A percentile compares a stretch with the other conserved stretches of the same genome.
phyloP scores from a whole-genome alignment of 2,329 filamentous ascomycete species.

The Phaeosphaeriaceae sp. region DNA sequence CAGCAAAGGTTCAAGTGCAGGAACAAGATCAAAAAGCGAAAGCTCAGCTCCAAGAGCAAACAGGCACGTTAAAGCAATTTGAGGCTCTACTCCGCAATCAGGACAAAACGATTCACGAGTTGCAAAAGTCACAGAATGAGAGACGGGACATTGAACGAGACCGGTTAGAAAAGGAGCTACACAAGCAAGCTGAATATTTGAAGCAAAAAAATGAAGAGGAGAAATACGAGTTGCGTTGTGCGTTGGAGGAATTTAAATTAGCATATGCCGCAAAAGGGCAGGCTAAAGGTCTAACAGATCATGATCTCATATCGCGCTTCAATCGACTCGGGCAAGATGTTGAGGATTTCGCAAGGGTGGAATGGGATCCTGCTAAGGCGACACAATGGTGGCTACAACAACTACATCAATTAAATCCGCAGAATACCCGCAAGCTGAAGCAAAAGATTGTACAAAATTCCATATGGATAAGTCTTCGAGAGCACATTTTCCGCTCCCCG shows the following conservation, averaged over 20 bases:
- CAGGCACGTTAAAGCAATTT: background rate
- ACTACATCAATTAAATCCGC: background rate
- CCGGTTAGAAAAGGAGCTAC: background rate
- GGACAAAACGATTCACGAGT: background rate
- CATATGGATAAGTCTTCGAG: slow-evolving; percentile 12
- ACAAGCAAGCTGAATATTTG: background rate
- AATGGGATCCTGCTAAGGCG: slow-evolving; percentile 10
- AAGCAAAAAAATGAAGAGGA: background rate
- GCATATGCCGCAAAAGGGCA: slow-evolving; percentile 13
- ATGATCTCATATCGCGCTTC: background rate
- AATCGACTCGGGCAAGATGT: background rate
- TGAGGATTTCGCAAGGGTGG: background rate
- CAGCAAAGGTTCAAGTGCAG: background rate
- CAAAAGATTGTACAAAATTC: slow-evolving; percentile 12
- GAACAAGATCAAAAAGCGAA: background rate
- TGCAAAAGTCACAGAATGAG: background rate
- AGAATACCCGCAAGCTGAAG: slow-evolving; percentile 6
- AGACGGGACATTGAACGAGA: background rate
- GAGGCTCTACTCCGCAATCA: background rate
- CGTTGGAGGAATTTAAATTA: slow-evolving; percentile 6
- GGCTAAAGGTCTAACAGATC: slow-evolving; percentile 15
- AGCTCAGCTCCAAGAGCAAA: background rate
- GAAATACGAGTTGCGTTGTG: background rate
- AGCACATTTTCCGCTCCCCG: slow-evolving; percentile 12
- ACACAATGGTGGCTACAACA: slow-evolving; percentile 6